phyloP scores from a whole-genome alignment of 129 eudicot species.

The Glebionis coronaria region DNA sequence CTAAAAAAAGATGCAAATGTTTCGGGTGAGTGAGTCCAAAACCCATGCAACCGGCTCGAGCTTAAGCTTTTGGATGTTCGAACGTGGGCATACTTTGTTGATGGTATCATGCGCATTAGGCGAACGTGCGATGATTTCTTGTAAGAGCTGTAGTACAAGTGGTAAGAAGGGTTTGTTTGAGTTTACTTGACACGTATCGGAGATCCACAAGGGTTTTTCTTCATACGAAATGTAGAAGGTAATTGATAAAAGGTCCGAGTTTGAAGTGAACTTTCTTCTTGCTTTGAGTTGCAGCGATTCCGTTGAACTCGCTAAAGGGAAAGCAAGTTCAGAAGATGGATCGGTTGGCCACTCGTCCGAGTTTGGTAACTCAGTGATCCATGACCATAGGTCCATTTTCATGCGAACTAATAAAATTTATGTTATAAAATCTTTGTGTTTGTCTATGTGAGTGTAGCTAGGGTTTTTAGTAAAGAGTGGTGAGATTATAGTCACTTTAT shows the following conservation, averaged over 20 bases:
- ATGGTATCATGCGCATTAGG: slow-evolving; percentile 59
- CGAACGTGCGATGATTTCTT: slow-evolving; percentile 60
- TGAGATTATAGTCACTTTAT: slow-evolving; percentile 18
- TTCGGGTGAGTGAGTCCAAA: slow-evolving; percentile 80
- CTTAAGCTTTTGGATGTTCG: slow-evolving; percentile 58
- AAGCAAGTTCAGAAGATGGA: slow-evolving; percentile 43
- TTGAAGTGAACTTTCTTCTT: slow-evolving; percentile 39
- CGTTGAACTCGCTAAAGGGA: slow-evolving; percentile 41
- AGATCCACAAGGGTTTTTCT: slow-evolving; percentile 61
- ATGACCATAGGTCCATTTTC: slow-evolving; percentile 83
- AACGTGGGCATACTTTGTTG: slow-evolving; percentile 47
- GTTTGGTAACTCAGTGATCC: slow-evolving; percentile 77
- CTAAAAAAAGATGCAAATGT: slow-evolving; percentile 70
- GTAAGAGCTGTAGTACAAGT: slow-evolving; percentile 73
- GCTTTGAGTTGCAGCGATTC: slow-evolving; percentile 60
- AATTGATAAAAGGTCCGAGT: slow-evolving; percentile 36
- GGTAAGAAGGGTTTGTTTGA: slow-evolving; percentile 80
- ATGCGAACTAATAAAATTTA: background rate
- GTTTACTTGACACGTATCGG: slow-evolving; percentile 65
- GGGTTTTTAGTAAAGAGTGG: background rate
- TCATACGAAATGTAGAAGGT: slow-evolving; percentile 47
- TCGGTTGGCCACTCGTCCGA: slow-evolving; percentile 56
- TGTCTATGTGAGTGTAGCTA: background rate
- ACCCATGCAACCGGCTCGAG: slow-evolving; percentile 71
- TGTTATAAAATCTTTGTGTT: background rate